A percentile compares a stretch with the other conserved stretches of the same genome.
These are phyloP conservation scores for Effrenium voratum DNA, from an alignment of 73 alveolate species.

Conservation along the genomic window DNA sequence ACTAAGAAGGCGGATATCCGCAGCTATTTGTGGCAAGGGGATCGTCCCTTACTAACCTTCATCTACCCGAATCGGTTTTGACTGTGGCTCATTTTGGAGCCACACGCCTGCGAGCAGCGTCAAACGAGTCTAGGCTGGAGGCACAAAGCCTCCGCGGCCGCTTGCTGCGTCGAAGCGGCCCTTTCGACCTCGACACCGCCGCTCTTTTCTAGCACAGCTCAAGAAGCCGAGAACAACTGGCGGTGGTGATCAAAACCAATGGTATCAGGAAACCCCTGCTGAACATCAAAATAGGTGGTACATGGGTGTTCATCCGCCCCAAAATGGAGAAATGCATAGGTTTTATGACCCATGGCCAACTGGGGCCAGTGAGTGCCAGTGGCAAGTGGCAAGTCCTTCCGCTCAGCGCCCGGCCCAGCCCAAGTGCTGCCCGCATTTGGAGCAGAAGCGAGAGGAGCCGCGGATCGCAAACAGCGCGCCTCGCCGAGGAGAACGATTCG, in stretches of 20 bases:
- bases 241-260: not conserved
- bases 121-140: too few relatives aligned
- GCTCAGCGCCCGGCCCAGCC: constrained; percentile 49
- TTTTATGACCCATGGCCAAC: not conserved
- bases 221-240: not conserved
- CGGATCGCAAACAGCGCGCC: constrained; percentile 59
- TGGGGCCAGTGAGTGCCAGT: not conserved
- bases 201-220: too few relatives aligned
- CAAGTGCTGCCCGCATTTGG: constrained; percentile 62
- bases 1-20: too few relatives aligned
- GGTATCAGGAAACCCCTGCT: not conserved
- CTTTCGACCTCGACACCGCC: too few relatives aligned
- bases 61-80: too few relatives aligned
- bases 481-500: not conserved
- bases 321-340: not conserved
- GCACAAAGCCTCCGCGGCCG: too few relatives aligned
- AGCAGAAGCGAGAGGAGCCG: constrained; percentile 74
- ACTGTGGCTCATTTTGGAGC: too few relatives aligned
- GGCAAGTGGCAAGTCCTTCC: too few relatives aligned
- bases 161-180: too few relatives aligned
- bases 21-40: too few relatives aligned
- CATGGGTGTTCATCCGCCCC: not conserved
- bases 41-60: too few relatives aligned
- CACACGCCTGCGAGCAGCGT: too few relatives aligned
- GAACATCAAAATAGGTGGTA: not conserved